phyloP scores from a whole-genome alignment of 1,139 yeast species.

The Suzukiozyma palmioleophila region DNA sequence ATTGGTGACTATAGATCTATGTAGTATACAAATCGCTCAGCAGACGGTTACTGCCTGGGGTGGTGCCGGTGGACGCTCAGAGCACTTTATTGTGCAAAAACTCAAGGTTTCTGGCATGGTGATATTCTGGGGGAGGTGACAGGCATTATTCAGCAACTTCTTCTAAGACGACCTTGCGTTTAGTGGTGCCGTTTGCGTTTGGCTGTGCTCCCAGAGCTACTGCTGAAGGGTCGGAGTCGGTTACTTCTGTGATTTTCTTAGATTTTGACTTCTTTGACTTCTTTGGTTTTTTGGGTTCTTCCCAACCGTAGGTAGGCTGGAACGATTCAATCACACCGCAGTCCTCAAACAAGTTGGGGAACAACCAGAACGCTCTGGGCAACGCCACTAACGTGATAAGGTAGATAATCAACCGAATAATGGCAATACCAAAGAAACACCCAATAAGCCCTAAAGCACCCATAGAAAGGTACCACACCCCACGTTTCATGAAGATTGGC shows the following conservation, averaged over 20 bases:
- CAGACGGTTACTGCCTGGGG: too few species aligned
- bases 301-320: slow-evolving; percentile 85
- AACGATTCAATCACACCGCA: slow-evolving; percentile 93
- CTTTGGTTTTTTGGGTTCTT: slow-evolving; percentile 43
- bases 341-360: slow-evolving; percentile 94
- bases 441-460: slow-evolving; percentile 71
- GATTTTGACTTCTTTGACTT: slow-evolving; percentile 15
- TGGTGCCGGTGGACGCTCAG: too few species aligned
- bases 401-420: slow-evolving; percentile 73
- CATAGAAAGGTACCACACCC: slow-evolving; percentile 88
- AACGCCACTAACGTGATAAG: slow-evolving; percentile 53
- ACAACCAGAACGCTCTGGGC: slow-evolving; percentile 83
- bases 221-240: slow-evolving; percentile 12
- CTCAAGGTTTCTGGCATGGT: too few species aligned
- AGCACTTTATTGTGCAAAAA: too few species aligned
- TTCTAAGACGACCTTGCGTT: slow-evolving; percentile 38
- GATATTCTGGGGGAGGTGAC: too few species aligned
- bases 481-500: slow-evolving; percentile 87
- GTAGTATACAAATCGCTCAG: too few species aligned
- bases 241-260: slow-evolving; percentile 9
- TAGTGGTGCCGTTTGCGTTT: slow-evolving; percentile 8
- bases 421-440: slow-evolving; percentile 71
- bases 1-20: too few species aligned
- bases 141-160: slow-evolving; percentile 40
- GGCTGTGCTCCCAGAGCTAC: slow-evolving; percentile 11